Base-by-base conservation (phyloP, 2,329 filamentous ascomycete species). In the Helotiales sp. region DNA sequence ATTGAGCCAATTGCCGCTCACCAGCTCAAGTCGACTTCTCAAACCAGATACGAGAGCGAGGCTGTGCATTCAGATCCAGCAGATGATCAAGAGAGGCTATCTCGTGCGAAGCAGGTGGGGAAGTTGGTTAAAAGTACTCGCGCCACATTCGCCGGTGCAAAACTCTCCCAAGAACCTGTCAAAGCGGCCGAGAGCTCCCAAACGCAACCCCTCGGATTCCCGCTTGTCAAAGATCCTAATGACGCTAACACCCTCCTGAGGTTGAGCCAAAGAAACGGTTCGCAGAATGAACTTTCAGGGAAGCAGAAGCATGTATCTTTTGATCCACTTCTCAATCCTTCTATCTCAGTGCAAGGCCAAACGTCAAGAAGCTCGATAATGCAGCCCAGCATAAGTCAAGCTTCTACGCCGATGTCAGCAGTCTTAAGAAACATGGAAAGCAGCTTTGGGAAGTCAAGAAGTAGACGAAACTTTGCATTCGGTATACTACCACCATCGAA, bases 181-280 rank as follows among this genome's bases (percentile, higher is more conserved):
- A 82, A 78, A 78, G 76, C 58, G 76, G 75, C 6, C 62, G 65
- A 72, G 3, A 66, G 61, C 17, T 55, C 69, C 6, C 70, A 79
- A 71, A 77, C 79, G 70, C 74, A 83, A 69, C 83, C 82, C 24
- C 80, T 93, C 28, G 84, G 84, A 30, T 96, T 93, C 74, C 86
- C 90, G 1, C 86, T 93, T 13, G 91, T 95, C 24, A 96, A 97
- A 78, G 88, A 95, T 72, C 86, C 89, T 0, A 85, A 88, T 72
- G 87, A 92, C 72, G 85, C 87, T 5, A 83, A 83, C 66, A 91
- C 90, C 0, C 81, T 84, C 30, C 72, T 88, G 54, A 87, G 89
- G 52, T 80, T 93, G 32, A 93, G 90, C 74, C 92, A 95, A 77
- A 82, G 84, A 55, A 87, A 84, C 63, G 80, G 78, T 61, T 85